These are phyloP conservation scores for Saccharomycopsis malanga DNA, from an alignment of 805 yeast species.

Conservation along the genomic window DNA sequence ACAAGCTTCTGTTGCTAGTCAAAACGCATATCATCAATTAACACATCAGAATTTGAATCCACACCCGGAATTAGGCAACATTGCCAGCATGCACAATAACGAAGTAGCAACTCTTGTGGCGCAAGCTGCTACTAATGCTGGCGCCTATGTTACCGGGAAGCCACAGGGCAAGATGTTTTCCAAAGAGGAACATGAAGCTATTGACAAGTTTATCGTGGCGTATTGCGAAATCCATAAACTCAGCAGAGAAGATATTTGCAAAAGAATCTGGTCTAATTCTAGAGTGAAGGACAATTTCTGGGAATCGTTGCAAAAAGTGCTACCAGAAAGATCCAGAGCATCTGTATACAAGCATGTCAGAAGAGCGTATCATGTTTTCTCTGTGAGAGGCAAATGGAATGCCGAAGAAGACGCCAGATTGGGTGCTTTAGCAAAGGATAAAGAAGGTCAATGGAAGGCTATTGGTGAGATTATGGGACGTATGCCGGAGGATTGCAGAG, in stretches of 20 bases:
- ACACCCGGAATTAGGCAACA: slow-evolving; percentile 1
- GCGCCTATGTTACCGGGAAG: slow-evolving; percentile 6
- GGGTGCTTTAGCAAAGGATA: slow-evolving; percentile 52
- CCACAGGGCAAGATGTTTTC: slow-evolving; percentile 38
- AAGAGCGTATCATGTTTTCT: slow-evolving; percentile 80
- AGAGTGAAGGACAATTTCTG: slow-evolving; percentile 85
- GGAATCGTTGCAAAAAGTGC: slow-evolving; percentile 71
- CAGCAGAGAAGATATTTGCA: slow-evolving; percentile 64
- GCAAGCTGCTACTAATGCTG: slow-evolving; percentile 18
- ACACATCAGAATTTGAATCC: slow-evolving; percentile 17
- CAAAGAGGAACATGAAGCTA: slow-evolving; percentile 57
- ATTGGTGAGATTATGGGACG: slow-evolving; percentile 76
- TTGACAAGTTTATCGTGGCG: slow-evolving; percentile 64
- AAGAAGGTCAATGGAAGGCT: slow-evolving; percentile 81
- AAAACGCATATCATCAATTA: slow-evolving; percentile 15
- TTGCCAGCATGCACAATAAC: slow-evolving; percentile 1
- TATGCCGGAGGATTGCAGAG: slow-evolving; percentile 98
- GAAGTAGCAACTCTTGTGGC: slow-evolving; percentile 17
- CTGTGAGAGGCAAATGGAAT: slow-evolving; percentile 87
- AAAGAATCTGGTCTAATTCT: slow-evolving; percentile 80
- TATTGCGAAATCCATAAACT: slow-evolving; percentile 59
- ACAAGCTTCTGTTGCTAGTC: not conserved
- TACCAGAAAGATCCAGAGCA: slow-evolving; percentile 83
- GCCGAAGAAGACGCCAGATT: slow-evolving; percentile 69
- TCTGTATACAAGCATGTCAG: slow-evolving; percentile 90